These are phyloP conservation scores for Mycena amicta DNA, from an alignment of 768 basidiomycete genomes.

Conservation along the genomic window DNA sequence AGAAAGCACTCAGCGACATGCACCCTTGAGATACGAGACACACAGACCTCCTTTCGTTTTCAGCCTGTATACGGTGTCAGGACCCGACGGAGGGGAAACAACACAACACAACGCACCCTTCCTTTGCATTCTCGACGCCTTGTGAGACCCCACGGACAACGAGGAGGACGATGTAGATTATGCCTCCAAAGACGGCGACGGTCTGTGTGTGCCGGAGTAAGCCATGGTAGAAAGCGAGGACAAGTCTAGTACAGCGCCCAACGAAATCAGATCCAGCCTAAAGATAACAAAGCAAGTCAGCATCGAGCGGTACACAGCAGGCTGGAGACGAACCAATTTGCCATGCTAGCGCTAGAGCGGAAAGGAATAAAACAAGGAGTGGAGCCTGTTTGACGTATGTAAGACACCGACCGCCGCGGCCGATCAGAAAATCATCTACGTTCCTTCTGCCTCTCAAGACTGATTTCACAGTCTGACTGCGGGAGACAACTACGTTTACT, in stretches of 20 bases:
- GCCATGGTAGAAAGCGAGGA: background rate
- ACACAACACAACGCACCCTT: conserved; percentile 44
- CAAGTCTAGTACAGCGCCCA: conserved; percentile 35
- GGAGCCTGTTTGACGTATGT: too few relatives aligned
- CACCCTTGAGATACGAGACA: background rate
- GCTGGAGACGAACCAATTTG: background rate
- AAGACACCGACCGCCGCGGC: too few relatives aligned
- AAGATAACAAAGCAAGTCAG: background rate
- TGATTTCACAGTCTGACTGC: too few relatives aligned
- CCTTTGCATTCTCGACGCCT: conserved; percentile 51
- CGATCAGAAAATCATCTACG: too few relatives aligned
- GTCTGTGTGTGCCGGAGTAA: conserved; percentile 41
- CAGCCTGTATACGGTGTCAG: conserved; percentile 39
- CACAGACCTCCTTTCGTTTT: conserved; percentile 48
- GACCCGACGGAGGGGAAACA: background rate
- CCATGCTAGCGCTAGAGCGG: too few relatives aligned
- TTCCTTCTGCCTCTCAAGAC: too few relatives aligned
- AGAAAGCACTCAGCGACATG: background rate
- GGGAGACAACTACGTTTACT: too few relatives aligned
- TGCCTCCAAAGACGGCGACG: conserved; percentile 46
- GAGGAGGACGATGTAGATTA: conserved; percentile 45
- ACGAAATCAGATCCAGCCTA: conserved; percentile 48
- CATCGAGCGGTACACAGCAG: background rate
- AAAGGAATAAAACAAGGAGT: too few relatives aligned
- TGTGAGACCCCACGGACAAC: conserved; percentile 42